Percentiles rank a stretch among this genome's conserved stretches.
Evolutionary conservation across 73 alveolate genomes (phyloP).

Genomic region (Paramecium bursaria): DNA sequence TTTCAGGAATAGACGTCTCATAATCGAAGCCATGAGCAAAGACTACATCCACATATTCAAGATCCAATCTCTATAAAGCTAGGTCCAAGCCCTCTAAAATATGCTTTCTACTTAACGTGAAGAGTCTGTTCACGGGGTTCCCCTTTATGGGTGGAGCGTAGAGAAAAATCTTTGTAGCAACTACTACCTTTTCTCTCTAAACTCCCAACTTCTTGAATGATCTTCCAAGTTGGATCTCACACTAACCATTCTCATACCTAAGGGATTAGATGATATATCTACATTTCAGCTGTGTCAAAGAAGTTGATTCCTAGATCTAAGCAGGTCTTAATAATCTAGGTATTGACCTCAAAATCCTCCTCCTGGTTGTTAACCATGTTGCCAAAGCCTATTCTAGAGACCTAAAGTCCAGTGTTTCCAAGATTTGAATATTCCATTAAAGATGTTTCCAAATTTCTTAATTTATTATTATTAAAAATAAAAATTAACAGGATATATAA

Average conservation of each 20-base stretch:
- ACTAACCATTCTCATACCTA: conserved; percentile 76
- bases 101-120: conserved; percentile 84
- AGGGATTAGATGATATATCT: conserved; percentile 70
- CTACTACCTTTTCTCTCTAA: conserved; percentile 79
- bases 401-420: conserved; percentile 93
- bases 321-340: conserved; percentile 74
- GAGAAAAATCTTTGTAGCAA: conserved; percentile 87
- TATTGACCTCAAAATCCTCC: conserved; percentile 58
- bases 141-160: conserved; percentile 68
- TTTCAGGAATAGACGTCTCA: conserved; percentile 91
- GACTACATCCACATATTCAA: conserved; percentile 92
- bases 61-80: conserved; percentile 83
- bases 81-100: conserved; percentile 85
- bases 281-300: conserved; percentile 96
- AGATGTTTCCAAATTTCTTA: no score
- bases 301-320: conserved; percentile 93
- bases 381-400: conserved; percentile 87
- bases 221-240: conserved; percentile 79
- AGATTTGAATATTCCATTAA: conserved; percentile 88
- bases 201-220: conserved; percentile 70
- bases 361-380: conserved; percentile 78
- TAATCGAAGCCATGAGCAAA: conserved; percentile 91
- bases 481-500: no score
- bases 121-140: conserved; percentile 70
- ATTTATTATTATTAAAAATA: no score